phyloP scores from a whole-genome alignment of 257 asterid species.

The Solanum pinnatisectum region DNA sequence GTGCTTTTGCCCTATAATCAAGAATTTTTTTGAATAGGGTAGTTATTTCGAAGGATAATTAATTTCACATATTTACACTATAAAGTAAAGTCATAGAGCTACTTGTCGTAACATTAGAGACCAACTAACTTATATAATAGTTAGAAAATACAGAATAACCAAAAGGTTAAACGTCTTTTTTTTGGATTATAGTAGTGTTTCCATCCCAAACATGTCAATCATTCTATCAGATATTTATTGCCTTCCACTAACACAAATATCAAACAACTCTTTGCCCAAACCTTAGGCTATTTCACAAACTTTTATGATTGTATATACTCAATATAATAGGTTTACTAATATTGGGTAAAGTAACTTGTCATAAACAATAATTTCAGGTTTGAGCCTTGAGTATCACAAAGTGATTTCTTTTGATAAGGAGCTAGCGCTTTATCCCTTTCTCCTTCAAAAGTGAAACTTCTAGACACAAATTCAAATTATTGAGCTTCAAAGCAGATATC shows the following conservation, averaged over 20 bases:
- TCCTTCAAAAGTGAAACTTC: not conserved
- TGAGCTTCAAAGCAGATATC: not conserved
- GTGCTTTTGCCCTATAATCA: slow-evolving; percentile 40
- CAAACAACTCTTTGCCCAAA: not conserved
- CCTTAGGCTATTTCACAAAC: not conserved
- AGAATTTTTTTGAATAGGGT: not conserved
- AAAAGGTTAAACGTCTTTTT: not conserved
- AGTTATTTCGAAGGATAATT: not conserved
- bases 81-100: not conserved
- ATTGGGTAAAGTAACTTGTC: not conserved
- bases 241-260: not conserved
- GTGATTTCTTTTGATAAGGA: not conserved
- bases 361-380: not conserved
- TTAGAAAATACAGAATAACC: not conserved
- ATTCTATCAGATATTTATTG: too few relatives aligned
- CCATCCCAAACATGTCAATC: not conserved
- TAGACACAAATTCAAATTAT: not conserved
- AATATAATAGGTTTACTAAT: not conserved
- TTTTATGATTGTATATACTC: not conserved
- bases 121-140: not conserved
- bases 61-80: not conserved
- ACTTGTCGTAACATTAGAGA: not conserved
- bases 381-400: fast-evolving
- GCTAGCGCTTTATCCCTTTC: not conserved
- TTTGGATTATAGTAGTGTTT: not conserved